phyloP scores from a whole-genome alignment of 805 yeast genomes.

The Candida andamanensis region DNA sequence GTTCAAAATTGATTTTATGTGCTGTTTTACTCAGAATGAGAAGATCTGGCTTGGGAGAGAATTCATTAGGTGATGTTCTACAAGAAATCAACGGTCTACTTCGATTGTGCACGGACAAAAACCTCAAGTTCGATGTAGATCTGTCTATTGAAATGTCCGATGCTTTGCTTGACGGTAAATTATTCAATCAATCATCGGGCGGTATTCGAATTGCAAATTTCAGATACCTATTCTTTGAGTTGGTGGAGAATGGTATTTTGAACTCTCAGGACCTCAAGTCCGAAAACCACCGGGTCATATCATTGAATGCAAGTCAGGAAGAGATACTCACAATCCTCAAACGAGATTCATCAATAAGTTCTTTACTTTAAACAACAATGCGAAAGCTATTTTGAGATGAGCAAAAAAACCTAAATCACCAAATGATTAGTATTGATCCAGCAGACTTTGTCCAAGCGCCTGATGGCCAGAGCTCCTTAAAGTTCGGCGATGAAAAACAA shows the following conservation, averaged over 20 bases:
- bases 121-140: slow-evolving; percentile 10
- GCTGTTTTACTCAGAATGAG: slow-evolving; percentile 61
- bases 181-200: slow-evolving; percentile 3
- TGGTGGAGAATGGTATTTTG: slow-evolving; percentile 75
- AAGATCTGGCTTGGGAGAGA: slow-evolving; percentile 67
- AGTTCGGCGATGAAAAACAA: slow-evolving; percentile 53
- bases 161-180: slow-evolving; percentile 8
- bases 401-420: not conserved
- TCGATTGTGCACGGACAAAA: slow-evolving; percentile 33
- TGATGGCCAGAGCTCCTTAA: slow-evolving; percentile 32
- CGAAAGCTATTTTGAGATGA: no score
- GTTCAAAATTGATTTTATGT: slow-evolving; percentile 67
- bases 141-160: slow-evolving; percentile 3
- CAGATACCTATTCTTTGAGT: slow-evolving; percentile 56
- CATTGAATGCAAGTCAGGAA: slow-evolving; percentile 65
- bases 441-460: slow-evolving; percentile 53
- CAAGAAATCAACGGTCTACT: slow-evolving; percentile 64
- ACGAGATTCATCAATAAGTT: slow-evolving; percentile 37
- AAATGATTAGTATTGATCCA: slow-evolving; percentile 34
- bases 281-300: slow-evolving; percentile 60
- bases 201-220: slow-evolving; percentile 55
- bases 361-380: no score
- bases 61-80: slow-evolving; percentile 66
- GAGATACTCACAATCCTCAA: slow-evolving; percentile 59
- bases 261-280: slow-evolving; percentile 62